Conservation (phyloP, 495 filamentous ascomycete species). For the Talaromyces thailandensis region DNA sequence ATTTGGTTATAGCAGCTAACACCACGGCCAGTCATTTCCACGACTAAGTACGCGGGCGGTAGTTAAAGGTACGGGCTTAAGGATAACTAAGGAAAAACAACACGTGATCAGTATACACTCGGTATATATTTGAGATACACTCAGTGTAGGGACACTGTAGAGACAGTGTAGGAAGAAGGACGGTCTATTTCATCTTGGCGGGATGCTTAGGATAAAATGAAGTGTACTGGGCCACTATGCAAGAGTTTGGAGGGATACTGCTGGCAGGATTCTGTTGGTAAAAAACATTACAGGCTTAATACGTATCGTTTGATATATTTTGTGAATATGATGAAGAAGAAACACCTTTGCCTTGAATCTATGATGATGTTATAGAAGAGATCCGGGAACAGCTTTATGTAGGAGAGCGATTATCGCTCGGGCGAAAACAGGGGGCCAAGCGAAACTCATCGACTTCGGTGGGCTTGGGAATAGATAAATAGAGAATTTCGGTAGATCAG, state of each 20-base stretch:
- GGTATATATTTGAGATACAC: too few relatives aligned
- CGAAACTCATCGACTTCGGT: neutral
- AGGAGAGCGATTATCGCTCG: conserved; percentile 17
- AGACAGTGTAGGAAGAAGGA: too few relatives aligned
- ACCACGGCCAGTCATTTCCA: too few relatives aligned
- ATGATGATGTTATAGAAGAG: conserved; percentile 1
- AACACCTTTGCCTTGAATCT: neutral
- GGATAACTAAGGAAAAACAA: too few relatives aligned
- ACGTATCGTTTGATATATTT: neutral
- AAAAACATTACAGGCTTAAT: conserved; percentile 10
- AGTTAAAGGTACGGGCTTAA: too few relatives aligned
- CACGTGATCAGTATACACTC: too few relatives aligned
- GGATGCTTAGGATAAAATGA: conserved; percentile 12
- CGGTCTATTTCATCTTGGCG: conserved; percentile 9
- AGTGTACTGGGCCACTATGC: conserved; percentile 8
- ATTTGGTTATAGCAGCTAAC: too few relatives aligned
- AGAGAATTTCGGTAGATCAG: too few relatives aligned
- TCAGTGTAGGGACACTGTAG: too few relatives aligned
- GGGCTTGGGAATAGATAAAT: too few relatives aligned
- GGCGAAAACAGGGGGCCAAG: neutral
- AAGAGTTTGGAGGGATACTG: conserved; percentile 8
- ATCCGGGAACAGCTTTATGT: conserved; percentile 20
- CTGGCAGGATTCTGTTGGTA: conserved; percentile 11
- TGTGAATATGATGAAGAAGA: neutral
- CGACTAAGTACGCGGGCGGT: too few relatives aligned